phyloP scores from a whole-genome alignment of 371 early-diverging fungal genomes.

The Lichtheimia ramosa region DNA sequence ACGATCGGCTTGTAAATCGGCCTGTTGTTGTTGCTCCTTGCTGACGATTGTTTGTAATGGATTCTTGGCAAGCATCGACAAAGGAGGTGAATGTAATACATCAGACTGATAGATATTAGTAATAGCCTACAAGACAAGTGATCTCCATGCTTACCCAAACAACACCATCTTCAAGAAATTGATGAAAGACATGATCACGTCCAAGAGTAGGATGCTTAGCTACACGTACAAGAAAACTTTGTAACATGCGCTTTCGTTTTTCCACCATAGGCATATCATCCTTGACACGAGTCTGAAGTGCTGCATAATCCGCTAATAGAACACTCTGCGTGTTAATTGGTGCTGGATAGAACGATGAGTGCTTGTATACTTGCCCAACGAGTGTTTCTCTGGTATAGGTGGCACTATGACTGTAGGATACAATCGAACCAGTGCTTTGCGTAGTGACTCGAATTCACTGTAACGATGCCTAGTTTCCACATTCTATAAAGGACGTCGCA shows the following conservation, averaged over 20 bases:
- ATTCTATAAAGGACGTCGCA: constrained; percentile 16
- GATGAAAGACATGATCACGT: constrained; percentile 86
- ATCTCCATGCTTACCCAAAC: constrained; percentile 48
- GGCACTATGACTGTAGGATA: constrained; percentile 90
- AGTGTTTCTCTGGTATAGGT: constrained; percentile 96
- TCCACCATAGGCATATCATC: constrained; percentile 90
- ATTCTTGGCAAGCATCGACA: constrained; percentile 55
- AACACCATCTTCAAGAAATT: constrained; percentile 76
- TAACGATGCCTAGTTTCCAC: constrained; percentile 56
- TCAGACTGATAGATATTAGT: too few relatives aligned
- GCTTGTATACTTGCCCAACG: constrained; percentile 57
- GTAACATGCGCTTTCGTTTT: constrained; percentile 88
- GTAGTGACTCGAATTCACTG: constrained; percentile 93
- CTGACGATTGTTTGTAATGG: constrained; percentile 50
- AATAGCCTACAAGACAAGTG: background rate
- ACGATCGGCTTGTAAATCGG: constrained; percentile 15
- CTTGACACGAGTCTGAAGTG: constrained; percentile 80
- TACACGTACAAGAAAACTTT: constrained; percentile 87
- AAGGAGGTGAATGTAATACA: constrained; percentile 56
- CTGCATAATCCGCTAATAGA: constrained; percentile 78
- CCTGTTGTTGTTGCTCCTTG: constrained; percentile 17
- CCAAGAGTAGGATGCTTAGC: constrained; percentile 84
- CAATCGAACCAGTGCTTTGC: constrained; percentile 70
- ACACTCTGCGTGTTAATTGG: background rate
- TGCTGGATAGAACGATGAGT: background rate